These are phyloP conservation scores for Stephania cephalantha DNA, from an alignment of 164 flowering plant species.

Conservation along the genomic window DNA sequence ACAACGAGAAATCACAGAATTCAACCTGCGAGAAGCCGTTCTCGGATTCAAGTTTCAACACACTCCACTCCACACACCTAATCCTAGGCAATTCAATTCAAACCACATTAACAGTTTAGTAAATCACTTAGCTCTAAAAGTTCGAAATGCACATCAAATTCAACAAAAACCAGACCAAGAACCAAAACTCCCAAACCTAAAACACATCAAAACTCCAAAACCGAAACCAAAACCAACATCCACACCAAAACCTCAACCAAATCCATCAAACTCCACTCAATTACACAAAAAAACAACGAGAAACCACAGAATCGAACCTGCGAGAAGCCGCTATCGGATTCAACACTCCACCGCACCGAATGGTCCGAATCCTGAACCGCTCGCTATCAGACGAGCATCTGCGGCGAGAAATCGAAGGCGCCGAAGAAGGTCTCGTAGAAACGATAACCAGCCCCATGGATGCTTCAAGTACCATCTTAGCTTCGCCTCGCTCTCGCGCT, in stretches of 20 bases:
- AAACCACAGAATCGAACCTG: conserved; percentile 9
- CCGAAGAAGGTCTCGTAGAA: conserved; percentile 18
- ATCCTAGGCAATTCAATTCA: no score
- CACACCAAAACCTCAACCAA: neutral
- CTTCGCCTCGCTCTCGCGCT: conserved; percentile 15
- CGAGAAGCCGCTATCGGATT: conserved; percentile 11
- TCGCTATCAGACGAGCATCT: conserved; percentile 14
- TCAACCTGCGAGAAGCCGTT: no score
- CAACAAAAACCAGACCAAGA: no score
- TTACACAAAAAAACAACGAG: neutral
- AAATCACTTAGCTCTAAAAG: no score
- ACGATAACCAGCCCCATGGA: conserved; percentile 37
- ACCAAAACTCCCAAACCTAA: no score
- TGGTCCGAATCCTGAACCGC: conserved; percentile 24
- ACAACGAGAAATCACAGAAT: no score
- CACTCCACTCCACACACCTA: no score
- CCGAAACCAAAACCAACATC: no score
- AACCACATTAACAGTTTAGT: no score
- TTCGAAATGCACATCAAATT: no score
- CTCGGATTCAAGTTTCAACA: no score
- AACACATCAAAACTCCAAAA: no score
- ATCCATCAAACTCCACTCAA: neutral
- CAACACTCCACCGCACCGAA: conserved; percentile 27
- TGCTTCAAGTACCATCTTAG: conserved; percentile 28
- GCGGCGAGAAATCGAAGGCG: conserved; percentile 14